phyloP scores from a whole-genome alignment of 1,139 yeast species.

The Scheffersomyces lignicola region DNA sequence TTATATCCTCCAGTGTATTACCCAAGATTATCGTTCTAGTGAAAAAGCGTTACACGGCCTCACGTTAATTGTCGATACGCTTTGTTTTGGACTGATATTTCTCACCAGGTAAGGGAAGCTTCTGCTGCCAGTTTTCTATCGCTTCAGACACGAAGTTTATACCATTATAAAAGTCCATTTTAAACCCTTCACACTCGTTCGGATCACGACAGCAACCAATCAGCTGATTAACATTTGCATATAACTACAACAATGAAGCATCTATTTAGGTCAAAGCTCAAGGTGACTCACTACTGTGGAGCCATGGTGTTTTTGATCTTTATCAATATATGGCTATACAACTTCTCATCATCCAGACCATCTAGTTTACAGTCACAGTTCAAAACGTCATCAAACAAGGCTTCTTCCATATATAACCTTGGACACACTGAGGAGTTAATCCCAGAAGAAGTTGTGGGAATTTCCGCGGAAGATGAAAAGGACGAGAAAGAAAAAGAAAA shows the following conservation, averaged over 20 bases:
- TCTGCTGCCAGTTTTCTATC: no score
- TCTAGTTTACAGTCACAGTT: background rate
- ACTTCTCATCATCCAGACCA: background rate
- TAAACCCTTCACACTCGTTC: no score
- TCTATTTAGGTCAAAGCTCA: background rate
- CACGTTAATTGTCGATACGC: no score
- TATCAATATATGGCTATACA: background rate
- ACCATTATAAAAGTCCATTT: no score
- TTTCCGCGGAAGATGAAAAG: conserved; percentile 8
- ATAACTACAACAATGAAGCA: background rate
- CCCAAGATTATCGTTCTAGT: no score
- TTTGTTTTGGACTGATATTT: no score
- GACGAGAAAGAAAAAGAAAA: conserved; percentile 4
- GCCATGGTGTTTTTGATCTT: background rate
- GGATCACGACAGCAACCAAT: no score
- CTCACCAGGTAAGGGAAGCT: no score
- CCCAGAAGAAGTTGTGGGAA: conserved; percentile 3
- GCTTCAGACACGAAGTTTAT: no score
- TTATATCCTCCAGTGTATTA: no score
- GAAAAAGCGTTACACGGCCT: no score
- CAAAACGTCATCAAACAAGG: background rate
- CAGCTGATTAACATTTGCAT: no score
- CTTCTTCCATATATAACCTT: background rate
- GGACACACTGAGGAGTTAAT: background rate
- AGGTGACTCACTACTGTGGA: background rate